phyloP scores from a whole-genome alignment of 768 basidiomycete species.

The Phlebiopsis gigantea region DNA sequence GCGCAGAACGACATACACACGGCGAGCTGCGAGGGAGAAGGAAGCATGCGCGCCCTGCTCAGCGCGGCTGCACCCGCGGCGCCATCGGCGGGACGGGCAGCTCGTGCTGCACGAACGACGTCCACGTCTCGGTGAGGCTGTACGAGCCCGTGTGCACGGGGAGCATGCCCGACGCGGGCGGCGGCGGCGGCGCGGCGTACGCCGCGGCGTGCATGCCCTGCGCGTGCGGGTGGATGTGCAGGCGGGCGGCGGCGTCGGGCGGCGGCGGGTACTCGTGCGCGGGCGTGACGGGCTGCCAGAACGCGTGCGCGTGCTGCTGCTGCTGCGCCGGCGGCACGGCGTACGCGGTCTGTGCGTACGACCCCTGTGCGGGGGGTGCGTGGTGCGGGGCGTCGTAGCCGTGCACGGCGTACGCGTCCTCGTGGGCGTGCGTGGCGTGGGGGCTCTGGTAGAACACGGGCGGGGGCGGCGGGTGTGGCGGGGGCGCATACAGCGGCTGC shows the following conservation, averaged over 20 bases:
- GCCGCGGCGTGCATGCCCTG: not conserved
- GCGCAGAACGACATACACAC: too few species aligned
- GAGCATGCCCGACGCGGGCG: slow-evolving; percentile 20
- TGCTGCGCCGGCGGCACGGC: not conserved
- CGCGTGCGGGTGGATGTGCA: not conserved
- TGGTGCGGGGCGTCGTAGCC: slow-evolving; percentile 8
- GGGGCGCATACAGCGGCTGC: slow-evolving; percentile 16
- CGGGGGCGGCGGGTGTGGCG: slow-evolving; percentile 2
- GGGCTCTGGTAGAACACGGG: not conserved
- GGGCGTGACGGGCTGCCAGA: slow-evolving; percentile 1
- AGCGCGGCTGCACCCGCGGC: not conserved
- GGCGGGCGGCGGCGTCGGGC: not conserved
- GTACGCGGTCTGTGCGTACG: not conserved
- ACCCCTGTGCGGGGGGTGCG: not conserved
- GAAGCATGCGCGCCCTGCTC: too few species aligned
- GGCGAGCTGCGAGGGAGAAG: too few species aligned
- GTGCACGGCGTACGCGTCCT: slow-evolving; percentile 1
- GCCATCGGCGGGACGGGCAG: slow-evolving; percentile 15
- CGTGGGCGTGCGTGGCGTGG: not conserved
- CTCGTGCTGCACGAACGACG: slow-evolving; percentile 50
- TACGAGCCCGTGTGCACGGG: slow-evolving; percentile 49
- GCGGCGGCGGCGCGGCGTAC: slow-evolving; percentile 15
- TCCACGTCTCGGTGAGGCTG: slow-evolving; percentile 68
- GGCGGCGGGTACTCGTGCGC: not conserved
- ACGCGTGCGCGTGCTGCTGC: slow-evolving; percentile 7